Base-by-base conservation (phyloP, 2,329 filamentous ascomycete species). In the Bipolaris gigantea region DNA sequence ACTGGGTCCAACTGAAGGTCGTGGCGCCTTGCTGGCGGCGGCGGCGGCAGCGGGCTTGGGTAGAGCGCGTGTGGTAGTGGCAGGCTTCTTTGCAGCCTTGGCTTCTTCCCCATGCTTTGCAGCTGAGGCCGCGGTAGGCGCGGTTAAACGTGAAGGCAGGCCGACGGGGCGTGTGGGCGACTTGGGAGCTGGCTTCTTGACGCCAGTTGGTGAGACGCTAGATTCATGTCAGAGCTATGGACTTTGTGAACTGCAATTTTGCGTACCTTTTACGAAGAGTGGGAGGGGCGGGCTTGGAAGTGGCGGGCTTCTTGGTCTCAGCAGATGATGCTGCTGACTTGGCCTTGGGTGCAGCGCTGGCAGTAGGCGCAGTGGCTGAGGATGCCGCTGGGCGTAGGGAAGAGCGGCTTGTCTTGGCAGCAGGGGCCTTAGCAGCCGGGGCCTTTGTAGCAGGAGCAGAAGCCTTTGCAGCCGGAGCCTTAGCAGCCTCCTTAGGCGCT, bases 161-260 rank as follows among this genome's bases (percentile, higher is more conserved):
- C 83, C 84, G 47, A 86, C 78, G 9, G 88, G 87, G 50, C 85
- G 83, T 2, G 89, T 91, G 2, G 86, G 86, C 10, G 88, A 90
- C 72, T 85, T 75, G 27, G 72, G 71, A 43, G 60, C 65, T 19
- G 74, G 73, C 62, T 77, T 77, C 51, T 70, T 71, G 60, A 75
- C 70, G 10, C 64, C 66, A 13, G 62, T 60, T 35, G 71, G 59
- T 18, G 69, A 67, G 16, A 64, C 56, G 35, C 60, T 67, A 21
- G 48, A 43, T 30, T 8, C 2, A 2, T 40, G 41, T 64, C 55
- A 63, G 55, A 18, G 35, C 21, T 9, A n/a, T 41, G 19, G 27
- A 35, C 39, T 15, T 9, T 27, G 16, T 11, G 32, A 8, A 18
- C 18, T 18, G 15, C 32, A 19, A 18, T 23, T 11, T 32, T 4